Conservation (phyloP, 177 flowering plant species). For the Vitis hybrid region DNA sequence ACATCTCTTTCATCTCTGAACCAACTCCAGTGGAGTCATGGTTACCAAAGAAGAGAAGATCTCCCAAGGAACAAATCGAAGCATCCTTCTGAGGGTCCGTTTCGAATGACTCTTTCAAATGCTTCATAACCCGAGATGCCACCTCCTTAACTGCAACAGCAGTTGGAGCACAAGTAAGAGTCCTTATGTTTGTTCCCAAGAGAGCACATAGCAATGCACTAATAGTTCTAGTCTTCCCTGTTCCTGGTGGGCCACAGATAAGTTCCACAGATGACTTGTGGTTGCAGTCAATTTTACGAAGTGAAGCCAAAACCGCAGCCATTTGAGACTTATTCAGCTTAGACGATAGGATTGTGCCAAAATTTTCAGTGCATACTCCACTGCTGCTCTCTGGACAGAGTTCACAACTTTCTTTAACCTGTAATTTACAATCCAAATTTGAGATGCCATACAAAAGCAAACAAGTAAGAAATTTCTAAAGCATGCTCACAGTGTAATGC, state of each 20-base stretch:
- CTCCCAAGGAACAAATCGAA: conserved; percentile 37
- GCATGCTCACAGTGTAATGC: not conserved
- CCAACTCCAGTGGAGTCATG: conserved; percentile 35
- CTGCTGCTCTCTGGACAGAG: conserved; percentile 15
- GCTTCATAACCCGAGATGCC: conserved; percentile 39
- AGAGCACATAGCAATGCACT: conserved; percentile 42
- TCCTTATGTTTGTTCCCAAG: conserved; percentile 39
- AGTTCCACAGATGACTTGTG: conserved; percentile 47
- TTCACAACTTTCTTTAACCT: conserved; percentile 35
- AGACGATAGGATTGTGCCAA: conserved; percentile 8
- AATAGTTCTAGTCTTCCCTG: conserved; percentile 72
- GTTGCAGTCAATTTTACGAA: conserved; percentile 29
- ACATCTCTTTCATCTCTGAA: conserved; percentile 43
- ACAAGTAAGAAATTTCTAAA: not conserved
- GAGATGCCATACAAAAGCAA: not conserved
- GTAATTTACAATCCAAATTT: not conserved
- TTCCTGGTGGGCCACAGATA: conserved; percentile 85
- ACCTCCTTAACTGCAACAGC: conserved; percentile 59
- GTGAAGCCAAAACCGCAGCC: conserved; percentile 32
- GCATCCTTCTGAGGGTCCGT: not conserved
- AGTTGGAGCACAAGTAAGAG: conserved; percentile 68
- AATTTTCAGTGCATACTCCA: not conserved
- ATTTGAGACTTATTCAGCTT: conserved; percentile 49
- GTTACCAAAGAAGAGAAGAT: conserved; percentile 59
- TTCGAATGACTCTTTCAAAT: conserved; percentile 27